Evolutionary conservation across 306 rosid species (phyloP).

Genomic region (Dicorynia guianensis): DNA sequence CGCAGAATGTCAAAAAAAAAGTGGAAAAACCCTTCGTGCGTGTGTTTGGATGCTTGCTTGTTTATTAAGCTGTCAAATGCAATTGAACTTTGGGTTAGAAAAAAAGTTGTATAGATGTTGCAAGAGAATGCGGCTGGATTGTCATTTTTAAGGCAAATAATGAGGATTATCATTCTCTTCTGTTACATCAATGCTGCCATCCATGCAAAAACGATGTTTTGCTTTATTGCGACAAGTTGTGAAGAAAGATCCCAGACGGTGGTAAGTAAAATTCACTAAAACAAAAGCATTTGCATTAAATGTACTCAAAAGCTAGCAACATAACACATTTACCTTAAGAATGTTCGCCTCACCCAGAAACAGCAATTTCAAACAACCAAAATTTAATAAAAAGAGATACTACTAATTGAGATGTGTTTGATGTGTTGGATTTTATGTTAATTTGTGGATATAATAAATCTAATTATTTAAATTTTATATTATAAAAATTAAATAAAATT

Average conservation of each 20-base stretch:
- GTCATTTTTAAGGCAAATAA: neutral
- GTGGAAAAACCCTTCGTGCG: conserved; percentile 18
- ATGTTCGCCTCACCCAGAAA: neutral
- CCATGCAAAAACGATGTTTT: conserved; percentile 5
- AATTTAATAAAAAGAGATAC: too few relatives aligned
- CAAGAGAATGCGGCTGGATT: conserved; percentile 4
- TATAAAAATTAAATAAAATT: too few relatives aligned
- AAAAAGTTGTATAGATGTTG: conserved; percentile 41
- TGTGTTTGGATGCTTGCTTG: conserved; percentile 36
- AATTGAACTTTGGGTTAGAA: conserved; percentile 31
- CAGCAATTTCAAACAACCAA: neutral
- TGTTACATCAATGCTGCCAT: conserved; percentile 7
- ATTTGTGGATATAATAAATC: too few relatives aligned
- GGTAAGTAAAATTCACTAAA: neutral
- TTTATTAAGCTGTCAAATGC: conserved; percentile 38
- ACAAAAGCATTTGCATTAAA: neutral
- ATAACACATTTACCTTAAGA: neutral
- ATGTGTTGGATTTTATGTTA: too few relatives aligned
- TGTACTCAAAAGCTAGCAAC: neutral
- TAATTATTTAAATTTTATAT: too few relatives aligned
- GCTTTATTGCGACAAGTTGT: neutral
- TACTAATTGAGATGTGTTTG: too few relatives aligned
- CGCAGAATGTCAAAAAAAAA: conserved; percentile 50
- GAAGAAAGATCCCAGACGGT: neutral
- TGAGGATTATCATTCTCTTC: neutral